A percentile compares a stretch with the other conserved stretches of the same genome.
phyloP scores from a whole-genome alignment of 176 grass and related monocot species.

The Cymbopogon citratus region DNA sequence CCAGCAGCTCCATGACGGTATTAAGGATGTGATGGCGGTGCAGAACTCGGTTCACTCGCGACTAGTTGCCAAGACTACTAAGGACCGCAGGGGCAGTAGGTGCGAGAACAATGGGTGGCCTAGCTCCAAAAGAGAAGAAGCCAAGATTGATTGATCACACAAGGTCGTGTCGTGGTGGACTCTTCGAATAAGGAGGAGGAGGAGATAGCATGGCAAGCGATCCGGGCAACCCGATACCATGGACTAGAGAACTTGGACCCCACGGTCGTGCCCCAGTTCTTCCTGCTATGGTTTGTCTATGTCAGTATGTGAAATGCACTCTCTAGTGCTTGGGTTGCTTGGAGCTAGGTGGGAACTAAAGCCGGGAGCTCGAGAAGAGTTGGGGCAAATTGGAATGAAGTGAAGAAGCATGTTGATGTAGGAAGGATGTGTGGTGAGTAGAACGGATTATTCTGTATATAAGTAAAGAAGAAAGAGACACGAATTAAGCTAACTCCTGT shows the following conservation, averaged over 20 bases:
- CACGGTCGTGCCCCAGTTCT: neutral
- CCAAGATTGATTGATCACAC: constrained; percentile 30
- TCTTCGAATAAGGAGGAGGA: neutral
- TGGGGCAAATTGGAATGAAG: constrained; percentile 9
- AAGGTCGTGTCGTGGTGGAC: neutral
- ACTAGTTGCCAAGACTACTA: constrained; percentile 37
- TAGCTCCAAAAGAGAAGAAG: constrained; percentile 35
- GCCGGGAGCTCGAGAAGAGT: neutral
- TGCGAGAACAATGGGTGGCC: constrained; percentile 48
- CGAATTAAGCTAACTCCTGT: neutral
- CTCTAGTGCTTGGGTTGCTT: neutral
- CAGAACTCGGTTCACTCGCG: constrained; percentile 49
- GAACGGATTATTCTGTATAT: neutral
- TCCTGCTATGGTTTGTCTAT: neutral
- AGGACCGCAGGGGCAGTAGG: neutral
- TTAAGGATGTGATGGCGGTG: constrained; percentile 52
- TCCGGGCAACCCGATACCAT: neutral
- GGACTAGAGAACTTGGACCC: neutral
- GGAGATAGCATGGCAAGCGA: neutral
- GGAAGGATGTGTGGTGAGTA: neutral
- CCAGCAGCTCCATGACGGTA: constrained; percentile 59
- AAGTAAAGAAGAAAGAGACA: neutral
- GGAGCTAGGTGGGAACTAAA: neutral
- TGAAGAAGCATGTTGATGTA: neutral
- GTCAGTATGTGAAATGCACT: neutral